Conservation (phyloP, 306 rosid species). For the Castanea crenata region DNA sequence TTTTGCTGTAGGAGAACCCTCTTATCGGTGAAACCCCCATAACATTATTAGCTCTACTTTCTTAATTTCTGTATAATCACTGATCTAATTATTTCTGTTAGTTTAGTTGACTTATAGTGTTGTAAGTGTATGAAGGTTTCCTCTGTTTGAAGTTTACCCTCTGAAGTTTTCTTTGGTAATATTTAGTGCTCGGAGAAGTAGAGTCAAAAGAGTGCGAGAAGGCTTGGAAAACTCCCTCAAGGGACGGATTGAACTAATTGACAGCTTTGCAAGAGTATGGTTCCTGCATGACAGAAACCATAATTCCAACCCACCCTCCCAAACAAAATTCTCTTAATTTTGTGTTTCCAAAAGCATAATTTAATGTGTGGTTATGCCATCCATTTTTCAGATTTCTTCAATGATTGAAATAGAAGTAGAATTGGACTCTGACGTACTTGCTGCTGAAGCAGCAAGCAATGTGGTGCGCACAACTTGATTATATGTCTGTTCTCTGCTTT, state of each 20-base stretch:
- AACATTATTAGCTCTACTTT: slow-evolving; percentile 5
- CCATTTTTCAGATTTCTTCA: slow-evolving; percentile 66
- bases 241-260: slow-evolving; percentile 80
- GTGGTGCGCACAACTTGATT: slow-evolving; percentile 44
- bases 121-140: neutral
- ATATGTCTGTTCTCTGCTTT: slow-evolving; percentile 15
- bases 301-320: neutral
- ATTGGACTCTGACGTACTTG: slow-evolving; percentile 88
- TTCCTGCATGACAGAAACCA: slow-evolving; percentile 18
- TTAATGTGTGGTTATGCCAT: slow-evolving; percentile 18
- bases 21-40: slow-evolving; percentile 64
- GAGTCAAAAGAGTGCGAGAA: slow-evolving; percentile 78
- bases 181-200: slow-evolving; percentile 67
- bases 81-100: neutral
- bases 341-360: slow-evolving; percentile 15
- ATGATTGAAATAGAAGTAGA: slow-evolving; percentile 98
- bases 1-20: slow-evolving; percentile 88
- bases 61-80: slow-evolving; percentile 11
- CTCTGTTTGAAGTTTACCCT: slow-evolving; percentile 2
- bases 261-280: slow-evolving; percentile 86
- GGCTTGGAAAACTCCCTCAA: slow-evolving; percentile 75
- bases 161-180: slow-evolving; percentile 1
- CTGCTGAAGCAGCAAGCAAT: slow-evolving; percentile 83
- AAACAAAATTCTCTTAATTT: neutral
- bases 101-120: neutral